Conservation (phyloP, 306 rosid species). For the Cucurbita moschata region DNA sequence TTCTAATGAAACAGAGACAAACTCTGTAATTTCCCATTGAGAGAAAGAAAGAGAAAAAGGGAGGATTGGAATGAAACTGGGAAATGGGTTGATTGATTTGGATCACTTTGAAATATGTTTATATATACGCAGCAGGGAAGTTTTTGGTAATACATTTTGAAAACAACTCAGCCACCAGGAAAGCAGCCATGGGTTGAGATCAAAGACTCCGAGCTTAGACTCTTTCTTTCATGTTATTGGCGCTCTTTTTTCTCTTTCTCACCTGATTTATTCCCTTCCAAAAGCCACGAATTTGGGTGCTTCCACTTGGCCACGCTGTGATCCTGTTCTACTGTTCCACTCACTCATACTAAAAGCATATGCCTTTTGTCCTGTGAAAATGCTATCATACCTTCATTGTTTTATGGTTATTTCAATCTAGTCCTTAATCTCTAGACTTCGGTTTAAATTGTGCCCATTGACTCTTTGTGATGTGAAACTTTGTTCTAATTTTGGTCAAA, state of each 20-base stretch:
- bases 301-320: neutral
- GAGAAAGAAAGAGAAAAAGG: neutral
- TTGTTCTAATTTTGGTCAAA: neutral
- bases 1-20: conserved; percentile 59
- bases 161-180: neutral
- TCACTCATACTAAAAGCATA: neutral
- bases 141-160: neutral
- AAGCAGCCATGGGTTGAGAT: neutral
- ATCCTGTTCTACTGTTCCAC: neutral
- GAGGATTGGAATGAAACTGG: neutral
- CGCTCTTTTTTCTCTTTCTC: neutral
- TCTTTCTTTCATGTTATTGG: neutral
- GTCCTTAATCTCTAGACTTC: neutral
- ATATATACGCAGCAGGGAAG: neutral
- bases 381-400: too few relatives aligned
- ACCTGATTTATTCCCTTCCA: neutral
- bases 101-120: neutral
- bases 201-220: neutral
- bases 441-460: neutral
- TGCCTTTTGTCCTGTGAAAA: neutral
- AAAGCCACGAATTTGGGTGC: neutral
- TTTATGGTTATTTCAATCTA: neutral
- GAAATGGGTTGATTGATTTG: neutral
- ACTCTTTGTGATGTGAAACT: neutral
- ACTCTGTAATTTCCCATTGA: conserved; percentile 68